phyloP scores from a whole-genome alignment of 2,329 filamentous ascomycete genomes.

The Aureobasidium sp. region DNA sequence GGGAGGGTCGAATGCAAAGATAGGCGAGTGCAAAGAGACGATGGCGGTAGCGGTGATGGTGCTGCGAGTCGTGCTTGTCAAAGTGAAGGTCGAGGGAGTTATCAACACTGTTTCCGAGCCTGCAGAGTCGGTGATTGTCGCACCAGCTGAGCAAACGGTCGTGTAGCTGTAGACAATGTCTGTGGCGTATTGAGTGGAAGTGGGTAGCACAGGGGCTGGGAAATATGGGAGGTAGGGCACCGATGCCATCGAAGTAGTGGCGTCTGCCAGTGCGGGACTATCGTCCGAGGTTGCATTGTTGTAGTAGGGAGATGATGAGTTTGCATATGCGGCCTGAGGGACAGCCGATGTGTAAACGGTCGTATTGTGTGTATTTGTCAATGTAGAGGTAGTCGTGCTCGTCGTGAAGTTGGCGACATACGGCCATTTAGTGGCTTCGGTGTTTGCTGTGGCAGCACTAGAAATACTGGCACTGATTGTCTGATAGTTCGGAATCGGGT shows the following conservation, averaged over 20 bases:
- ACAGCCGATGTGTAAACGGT: neutral
- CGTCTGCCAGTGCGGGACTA: neutral
- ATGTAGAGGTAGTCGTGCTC: constrained; percentile 4
- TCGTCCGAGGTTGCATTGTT: neutral
- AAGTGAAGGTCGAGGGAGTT: neutral
- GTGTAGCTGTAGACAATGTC: constrained; percentile 1
- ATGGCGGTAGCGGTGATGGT: neutral
- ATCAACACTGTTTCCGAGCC: neutral
- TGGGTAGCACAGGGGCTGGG: neutral
- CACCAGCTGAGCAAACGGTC: constrained; percentile 4
- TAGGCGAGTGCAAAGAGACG: neutral
- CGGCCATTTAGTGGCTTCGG: neutral
- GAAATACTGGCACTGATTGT: constrained; percentile 7
- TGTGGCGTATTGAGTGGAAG: neutral
- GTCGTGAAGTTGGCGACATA: constrained; percentile 1
- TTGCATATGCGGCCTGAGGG: neutral
- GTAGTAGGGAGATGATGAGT: neutral
- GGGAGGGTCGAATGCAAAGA: neutral
- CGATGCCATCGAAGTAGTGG: neutral
- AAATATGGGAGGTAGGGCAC: neutral
- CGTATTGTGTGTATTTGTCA: neutral
- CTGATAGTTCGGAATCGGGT: constrained; percentile 8
- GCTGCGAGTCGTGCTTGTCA: constrained; percentile 1
- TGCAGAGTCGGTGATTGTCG: neutral
- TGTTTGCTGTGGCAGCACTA: neutral